These are phyloP conservation scores for Aureobasidium sp. DNA, from an alignment of 2,329 filamentous ascomycete species.

Conservation along the genomic window DNA sequence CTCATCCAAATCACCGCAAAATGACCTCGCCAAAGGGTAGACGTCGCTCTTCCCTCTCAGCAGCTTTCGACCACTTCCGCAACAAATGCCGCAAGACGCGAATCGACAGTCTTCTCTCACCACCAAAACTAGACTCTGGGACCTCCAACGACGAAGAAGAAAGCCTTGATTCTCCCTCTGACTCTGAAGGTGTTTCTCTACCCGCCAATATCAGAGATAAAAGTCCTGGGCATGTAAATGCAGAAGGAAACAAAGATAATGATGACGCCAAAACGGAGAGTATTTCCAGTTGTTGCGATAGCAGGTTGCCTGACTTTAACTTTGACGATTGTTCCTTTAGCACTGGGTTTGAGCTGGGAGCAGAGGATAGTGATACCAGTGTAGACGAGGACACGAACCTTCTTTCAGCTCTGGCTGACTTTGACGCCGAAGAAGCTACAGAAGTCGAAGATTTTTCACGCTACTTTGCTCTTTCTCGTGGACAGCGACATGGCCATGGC, in stretches of 20 bases:
- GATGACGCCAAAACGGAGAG: background rate
- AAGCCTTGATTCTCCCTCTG: background rate
- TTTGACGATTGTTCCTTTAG: background rate
- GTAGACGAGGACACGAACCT: background rate
- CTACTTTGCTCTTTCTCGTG: background rate
- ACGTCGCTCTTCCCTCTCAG: background rate
- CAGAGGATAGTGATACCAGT: background rate
- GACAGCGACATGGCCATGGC: background rate
- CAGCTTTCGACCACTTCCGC: background rate
- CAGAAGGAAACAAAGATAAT: background rate
- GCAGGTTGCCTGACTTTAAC: background rate
- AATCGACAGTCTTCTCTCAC: constrained; percentile 10
- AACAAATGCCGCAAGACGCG: background rate
- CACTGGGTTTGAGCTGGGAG: background rate
- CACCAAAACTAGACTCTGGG: background rate
- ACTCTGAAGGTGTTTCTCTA: background rate
- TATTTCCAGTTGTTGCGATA: background rate
- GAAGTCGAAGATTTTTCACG: background rate
- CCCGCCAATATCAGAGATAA: background rate
- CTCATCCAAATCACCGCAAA: too few relatives aligned
- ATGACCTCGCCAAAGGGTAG: background rate
- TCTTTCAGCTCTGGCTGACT: background rate
- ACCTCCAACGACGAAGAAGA: background rate
- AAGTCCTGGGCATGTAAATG: background rate
- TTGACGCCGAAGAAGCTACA: background rate